Evolutionary conservation across 2,329 filamentous ascomycete species (phyloP).

Genomic region (Teratosphaeria zuluensis): DNA sequence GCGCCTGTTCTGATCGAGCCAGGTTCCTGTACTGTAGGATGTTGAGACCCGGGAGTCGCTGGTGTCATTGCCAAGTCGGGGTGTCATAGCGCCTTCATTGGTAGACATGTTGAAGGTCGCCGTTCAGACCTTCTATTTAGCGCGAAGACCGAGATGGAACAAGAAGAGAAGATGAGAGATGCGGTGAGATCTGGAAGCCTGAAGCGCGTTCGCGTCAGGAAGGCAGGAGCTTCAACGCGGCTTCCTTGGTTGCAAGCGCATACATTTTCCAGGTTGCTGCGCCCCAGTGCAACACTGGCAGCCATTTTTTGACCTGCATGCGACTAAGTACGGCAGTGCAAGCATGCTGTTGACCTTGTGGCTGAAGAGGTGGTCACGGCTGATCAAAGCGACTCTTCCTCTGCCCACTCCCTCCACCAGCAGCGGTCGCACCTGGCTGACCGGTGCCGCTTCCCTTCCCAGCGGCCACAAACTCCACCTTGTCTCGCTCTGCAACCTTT

Average conservation of each 20-base stretch:
- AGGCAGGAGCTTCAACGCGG: neutral
- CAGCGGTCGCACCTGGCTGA: neutral
- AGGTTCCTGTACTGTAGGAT: neutral
- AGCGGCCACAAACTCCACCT: constrained; percentile 23
- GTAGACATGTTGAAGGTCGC: neutral
- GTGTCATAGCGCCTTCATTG: neutral
- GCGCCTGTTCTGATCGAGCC: neutral
- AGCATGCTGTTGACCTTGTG: neutral
- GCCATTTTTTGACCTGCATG: neutral
- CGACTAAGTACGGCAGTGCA: neutral
- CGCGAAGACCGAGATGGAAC: neutral
- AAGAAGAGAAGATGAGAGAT: neutral
- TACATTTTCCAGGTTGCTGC: neutral
- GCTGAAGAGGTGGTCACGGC: neutral
- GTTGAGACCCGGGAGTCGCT: neutral
- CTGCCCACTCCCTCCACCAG: neutral
- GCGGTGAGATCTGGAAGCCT: neutral
- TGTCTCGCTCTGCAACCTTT: constrained; percentile 21
- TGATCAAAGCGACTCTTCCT: neutral
- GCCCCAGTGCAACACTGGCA: neutral
- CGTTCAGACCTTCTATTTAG: neutral
- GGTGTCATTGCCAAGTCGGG: neutral
- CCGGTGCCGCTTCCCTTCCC: neutral
- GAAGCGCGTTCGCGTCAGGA: neutral
- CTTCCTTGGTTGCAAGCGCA: neutral